Base-by-base conservation (phyloP, 2,329 filamentous ascomycete genomes). In the Scedosporium minutisporum region DNA sequence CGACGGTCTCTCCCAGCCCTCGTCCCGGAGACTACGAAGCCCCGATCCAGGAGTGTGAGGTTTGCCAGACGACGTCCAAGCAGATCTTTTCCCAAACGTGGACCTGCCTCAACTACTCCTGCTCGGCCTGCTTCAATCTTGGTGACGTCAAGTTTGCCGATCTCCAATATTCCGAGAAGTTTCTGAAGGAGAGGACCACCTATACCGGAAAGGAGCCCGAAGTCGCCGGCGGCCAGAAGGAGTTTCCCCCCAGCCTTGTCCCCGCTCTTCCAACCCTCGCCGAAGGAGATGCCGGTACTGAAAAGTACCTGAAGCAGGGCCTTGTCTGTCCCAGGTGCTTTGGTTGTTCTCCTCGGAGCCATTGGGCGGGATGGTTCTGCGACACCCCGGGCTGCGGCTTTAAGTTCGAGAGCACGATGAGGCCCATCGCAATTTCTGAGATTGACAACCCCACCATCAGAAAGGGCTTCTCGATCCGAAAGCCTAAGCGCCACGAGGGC, bases 281-380 rank as follows among this genome's bases (percentile, higher is more conserved):
- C 4, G 66, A 73, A 10, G 68, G 73, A 1, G 66, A 71, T 0
- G 73, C 75, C 14, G 80, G 82, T 3, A 79, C 81, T 0, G 79
- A 82, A 10, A 73, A 75, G 2, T 71, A 76, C 7, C 84, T 81
- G 63, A 87, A 84, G 68, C 76, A 77, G 60, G 89, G 88, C 0
- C 82, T 91, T 57, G 82, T 88, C 1, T 93, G 89, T 66, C 85
- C 84, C 0, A 64, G 73, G 1, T 92, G 89, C 65, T 74, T 77
- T 0, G 80, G 83, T 48, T 90, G 88, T 67, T 85, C 79, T 51
- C 78, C 84, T 2, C 79, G 88, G 1, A 75, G 80, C 14, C 72
- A 78, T 25, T 92, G 87, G 86, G 73, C 72, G 4, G 78, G 80
- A 1, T 90, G 87, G 87, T 71, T 75, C 27, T 92, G 88, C 64